A percentile compares a stretch with the other conserved stretches of the same genome.
phyloP scores from a whole-genome alignment of 805 yeast species.

The Debaryomyces maramus region DNA sequence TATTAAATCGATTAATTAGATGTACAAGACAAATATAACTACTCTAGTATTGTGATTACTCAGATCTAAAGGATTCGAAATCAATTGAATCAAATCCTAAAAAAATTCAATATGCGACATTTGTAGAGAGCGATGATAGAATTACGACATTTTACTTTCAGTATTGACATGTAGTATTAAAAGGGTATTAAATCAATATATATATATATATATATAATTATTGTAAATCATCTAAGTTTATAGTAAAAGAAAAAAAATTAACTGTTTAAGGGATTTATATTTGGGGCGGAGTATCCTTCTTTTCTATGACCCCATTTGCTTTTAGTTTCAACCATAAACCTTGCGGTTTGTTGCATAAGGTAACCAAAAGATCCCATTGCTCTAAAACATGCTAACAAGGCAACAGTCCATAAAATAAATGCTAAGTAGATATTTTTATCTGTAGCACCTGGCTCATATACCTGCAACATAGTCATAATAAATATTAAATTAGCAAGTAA shows the following conservation, averaged over 20 bases:
- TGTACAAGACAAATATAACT: background rate
- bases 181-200: background rate
- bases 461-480: slow-evolving; percentile 85
- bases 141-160: background rate
- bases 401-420: slow-evolving; percentile 90
- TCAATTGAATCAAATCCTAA: no score
- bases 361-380: slow-evolving; percentile 79
- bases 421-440: slow-evolving; percentile 68
- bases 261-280: slow-evolving; percentile 33
- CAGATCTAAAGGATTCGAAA: no score
- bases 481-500: slow-evolving; percentile 76
- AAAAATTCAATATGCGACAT: background rate
- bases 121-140: background rate
- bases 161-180: background rate
- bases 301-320: slow-evolving; percentile 44
- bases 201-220: background rate
- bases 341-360: slow-evolving; percentile 44
- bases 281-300: slow-evolving; percentile 37
- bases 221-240: background rate
- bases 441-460: slow-evolving; percentile 65
- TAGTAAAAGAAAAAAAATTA: background rate
- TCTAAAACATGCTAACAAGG: slow-evolving; percentile 76
- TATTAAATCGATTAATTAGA: slow-evolving; percentile 2
- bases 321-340: slow-evolving; percentile 38
- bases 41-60: no score